Percentiles rank a stretch among this genome's conserved stretches.
These are phyloP conservation scores for Xylaria sp. DNA, from an alignment of 2,329 filamentous ascomycete genomes.

Conservation along the genomic window DNA sequence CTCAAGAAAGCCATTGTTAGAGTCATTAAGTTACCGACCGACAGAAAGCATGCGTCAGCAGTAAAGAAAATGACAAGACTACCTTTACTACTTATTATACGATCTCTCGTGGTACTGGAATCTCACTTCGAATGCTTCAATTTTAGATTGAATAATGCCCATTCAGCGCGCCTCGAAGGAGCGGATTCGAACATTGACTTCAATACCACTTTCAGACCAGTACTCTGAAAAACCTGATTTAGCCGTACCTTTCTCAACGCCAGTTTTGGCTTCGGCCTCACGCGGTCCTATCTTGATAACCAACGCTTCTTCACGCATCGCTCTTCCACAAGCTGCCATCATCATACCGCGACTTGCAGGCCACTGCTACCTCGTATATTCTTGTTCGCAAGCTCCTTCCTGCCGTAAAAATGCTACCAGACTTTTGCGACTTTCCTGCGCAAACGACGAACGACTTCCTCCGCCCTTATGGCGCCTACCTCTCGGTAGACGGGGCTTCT, in stretches of 20 bases:
- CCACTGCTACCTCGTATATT: background rate
- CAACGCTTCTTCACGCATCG: background rate
- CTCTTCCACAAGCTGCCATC: background rate
- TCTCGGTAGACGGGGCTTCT: background rate
- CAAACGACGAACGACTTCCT: background rate
- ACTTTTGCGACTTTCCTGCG: background rate
- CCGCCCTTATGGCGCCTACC: slow-evolving; percentile 3
- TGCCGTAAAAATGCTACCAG: background rate
- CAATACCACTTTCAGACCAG: background rate
- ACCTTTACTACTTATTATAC: no score
- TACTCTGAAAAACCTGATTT: background rate
- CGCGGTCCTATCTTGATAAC: background rate
- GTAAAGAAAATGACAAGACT: no score
- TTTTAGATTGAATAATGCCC: background rate
- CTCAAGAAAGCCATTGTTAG: no score
- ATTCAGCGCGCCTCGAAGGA: background rate
- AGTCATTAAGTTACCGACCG: no score
- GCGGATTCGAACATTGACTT: background rate
- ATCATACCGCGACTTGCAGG: background rate
- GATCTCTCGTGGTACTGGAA: no score
- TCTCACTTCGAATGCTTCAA: no score
- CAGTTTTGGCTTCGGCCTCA: background rate
- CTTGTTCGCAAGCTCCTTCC: background rate
- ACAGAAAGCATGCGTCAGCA: no score
- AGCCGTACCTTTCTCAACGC: background rate